phyloP scores from a whole-genome alignment of 371 early-diverging fungal genomes.

The Rhizopus microsporus region DNA sequence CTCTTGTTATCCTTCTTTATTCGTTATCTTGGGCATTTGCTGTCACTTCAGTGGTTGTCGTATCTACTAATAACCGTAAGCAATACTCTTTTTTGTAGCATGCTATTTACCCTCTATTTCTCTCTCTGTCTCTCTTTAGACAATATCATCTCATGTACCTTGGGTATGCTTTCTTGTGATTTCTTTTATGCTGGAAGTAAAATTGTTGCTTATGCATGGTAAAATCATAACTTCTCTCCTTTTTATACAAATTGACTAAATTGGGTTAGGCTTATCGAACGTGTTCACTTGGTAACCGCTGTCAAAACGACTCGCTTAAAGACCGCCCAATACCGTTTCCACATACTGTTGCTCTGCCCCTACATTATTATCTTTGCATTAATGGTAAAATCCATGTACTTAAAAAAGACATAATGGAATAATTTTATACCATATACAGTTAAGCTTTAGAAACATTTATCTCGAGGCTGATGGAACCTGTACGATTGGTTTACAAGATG shows the following conservation, averaged over 20 bases:
- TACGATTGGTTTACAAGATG: constrained; percentile 47
- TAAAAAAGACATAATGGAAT: not conserved
- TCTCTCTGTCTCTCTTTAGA: constrained; percentile 23
- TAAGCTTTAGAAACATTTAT: constrained; percentile 48
- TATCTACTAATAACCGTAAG: constrained; percentile 50
- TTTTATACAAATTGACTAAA: too few species aligned
- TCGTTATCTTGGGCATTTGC: constrained; percentile 44
- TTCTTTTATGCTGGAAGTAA: constrained; percentile 56
- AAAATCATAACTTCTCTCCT: not conserved
- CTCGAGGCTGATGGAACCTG: constrained; percentile 46
- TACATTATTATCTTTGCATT: constrained; percentile 50
- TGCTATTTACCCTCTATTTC: too few species aligned
- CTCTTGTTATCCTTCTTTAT: constrained; percentile 42
- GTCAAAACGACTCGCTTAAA: constrained; percentile 45
- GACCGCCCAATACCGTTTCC: constrained; percentile 46
- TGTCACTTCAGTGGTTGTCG: constrained; percentile 35
- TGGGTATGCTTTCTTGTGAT: constrained; percentile 50
- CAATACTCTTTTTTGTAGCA: not conserved
- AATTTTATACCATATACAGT: constrained; percentile 15
- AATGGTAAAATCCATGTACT: constrained; percentile 31
- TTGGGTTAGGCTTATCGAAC: constrained; percentile 32
- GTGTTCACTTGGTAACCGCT: constrained; percentile 48
- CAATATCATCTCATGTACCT: constrained; percentile 46
- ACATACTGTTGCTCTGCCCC: constrained; percentile 47
- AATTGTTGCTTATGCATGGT: constrained; percentile 50